These are phyloP conservation scores for Macrolepiota albuminosa DNA, from an alignment of 768 basidiomycete species.

Conservation along the genomic window DNA sequence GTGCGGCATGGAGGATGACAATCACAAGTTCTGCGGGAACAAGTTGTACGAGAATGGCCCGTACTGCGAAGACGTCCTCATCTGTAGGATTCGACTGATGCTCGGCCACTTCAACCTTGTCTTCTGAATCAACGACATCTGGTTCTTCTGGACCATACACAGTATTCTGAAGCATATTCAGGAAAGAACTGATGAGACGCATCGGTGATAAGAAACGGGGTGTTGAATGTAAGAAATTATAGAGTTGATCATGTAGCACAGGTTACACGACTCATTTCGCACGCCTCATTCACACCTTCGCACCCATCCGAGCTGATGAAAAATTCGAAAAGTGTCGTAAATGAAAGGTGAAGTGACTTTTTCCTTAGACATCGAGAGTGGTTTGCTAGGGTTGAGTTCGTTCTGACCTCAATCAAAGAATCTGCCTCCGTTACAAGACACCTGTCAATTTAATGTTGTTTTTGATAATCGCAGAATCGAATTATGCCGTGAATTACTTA, in stretches of 20 bases:
- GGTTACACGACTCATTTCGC: no score
- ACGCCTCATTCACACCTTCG: no score
- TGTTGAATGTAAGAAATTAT: no score
- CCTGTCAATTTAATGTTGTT: not conserved
- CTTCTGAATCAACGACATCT: not conserved
- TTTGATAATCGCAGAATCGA: not conserved
- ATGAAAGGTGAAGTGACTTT: no score
- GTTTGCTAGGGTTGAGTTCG: no score
- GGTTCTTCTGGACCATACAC: not conserved
- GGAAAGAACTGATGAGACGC: not conserved
- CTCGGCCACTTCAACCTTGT: not conserved
- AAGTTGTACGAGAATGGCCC: constrained; percentile 10
- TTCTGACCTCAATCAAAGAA: not conserved
- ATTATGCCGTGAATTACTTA: not conserved
- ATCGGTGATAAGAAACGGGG: not conserved
- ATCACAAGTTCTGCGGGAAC: constrained; percentile 25
- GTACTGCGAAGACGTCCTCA: constrained; percentile 17
- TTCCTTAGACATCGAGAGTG: no score
- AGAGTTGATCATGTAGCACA: no score
- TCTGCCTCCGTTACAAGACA: not conserved
- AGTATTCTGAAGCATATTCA: not conserved
- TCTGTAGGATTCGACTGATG: not conserved
- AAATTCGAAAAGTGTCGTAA: no score
- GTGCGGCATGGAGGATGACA: constrained; percentile 20
- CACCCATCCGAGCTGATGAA: no score